Conservation (phyloP, 73 alveolate genomes). For the Stentor roeselii region DNA sequence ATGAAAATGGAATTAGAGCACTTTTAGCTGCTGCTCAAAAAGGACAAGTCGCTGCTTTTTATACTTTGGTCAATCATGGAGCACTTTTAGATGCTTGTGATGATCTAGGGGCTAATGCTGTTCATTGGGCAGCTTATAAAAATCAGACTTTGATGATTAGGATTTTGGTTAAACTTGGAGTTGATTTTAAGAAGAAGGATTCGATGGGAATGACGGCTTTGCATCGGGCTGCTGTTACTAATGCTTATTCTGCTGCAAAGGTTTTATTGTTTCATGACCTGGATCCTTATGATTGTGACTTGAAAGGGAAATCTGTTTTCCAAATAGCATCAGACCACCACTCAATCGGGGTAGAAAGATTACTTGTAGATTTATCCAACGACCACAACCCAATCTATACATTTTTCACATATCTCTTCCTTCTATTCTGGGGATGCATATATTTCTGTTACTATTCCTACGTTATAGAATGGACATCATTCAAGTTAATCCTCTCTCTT, state of each 20-base stretch:
- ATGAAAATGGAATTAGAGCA: background rate
- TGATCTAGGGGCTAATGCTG: background rate
- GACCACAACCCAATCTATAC: background rate
- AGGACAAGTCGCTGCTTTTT: background rate
- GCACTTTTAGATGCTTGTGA: conserved; percentile 11
- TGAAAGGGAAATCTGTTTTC: background rate
- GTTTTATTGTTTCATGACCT: background rate
- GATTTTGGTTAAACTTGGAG: background rate
- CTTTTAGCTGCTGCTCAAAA: background rate
- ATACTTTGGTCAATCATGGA: background rate
- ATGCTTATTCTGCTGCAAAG: background rate
- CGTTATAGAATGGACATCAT: background rate
- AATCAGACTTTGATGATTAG: background rate
- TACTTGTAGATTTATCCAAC: background rate
- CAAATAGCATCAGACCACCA: background rate
- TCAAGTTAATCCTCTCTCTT: background rate
- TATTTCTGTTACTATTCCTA: background rate
- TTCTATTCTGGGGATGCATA: background rate
- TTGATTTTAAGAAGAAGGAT: background rate
- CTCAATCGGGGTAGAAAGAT: background rate
- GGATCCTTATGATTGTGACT: background rate
- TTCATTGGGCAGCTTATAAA: conserved; percentile 34
- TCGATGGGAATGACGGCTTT: conserved; percentile 16
- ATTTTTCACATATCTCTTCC: background rate
- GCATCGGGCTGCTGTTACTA: conserved; percentile 27